These are phyloP conservation scores for Wickerhamiella spandovensis DNA, from an alignment of 805 yeast species.

Conservation along the genomic window DNA sequence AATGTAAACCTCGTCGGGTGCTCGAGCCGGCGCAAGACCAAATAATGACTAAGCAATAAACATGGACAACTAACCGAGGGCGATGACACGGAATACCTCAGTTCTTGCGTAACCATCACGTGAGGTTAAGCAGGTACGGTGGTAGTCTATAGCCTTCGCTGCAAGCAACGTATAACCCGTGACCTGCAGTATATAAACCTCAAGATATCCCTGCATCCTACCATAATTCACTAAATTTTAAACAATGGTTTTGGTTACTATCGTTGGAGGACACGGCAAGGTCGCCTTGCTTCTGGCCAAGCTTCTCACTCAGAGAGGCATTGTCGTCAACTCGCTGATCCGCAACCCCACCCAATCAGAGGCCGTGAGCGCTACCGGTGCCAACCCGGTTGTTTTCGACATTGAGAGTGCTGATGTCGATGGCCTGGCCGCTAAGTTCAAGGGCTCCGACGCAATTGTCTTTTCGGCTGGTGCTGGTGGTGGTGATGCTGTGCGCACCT, in stretches of 20 bases:
- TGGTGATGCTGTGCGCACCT: conserved; percentile 31
- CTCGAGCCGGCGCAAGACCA: no score
- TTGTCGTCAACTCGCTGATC: conserved; percentile 30
- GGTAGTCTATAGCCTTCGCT: not conserved
- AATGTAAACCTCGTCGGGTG: no score
- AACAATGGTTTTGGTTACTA: conserved; percentile 22
- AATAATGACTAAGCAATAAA: no score
- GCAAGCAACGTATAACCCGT: not conserved
- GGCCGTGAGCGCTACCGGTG: conserved; percentile 28
- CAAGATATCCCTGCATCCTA: not conserved
- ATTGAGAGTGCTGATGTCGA: conserved; percentile 24
- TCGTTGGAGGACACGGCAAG: conserved; percentile 52
- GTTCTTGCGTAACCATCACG: no score
- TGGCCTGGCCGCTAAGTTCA: conserved; percentile 28
- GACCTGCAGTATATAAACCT: not conserved
- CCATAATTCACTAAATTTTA: not conserved
- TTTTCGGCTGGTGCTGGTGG: conserved; percentile 56
- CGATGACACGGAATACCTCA: no score
- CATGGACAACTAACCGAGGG: no score
- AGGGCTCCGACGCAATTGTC: conserved; percentile 42
- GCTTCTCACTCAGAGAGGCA: conserved; percentile 21
- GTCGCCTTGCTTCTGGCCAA: conserved; percentile 37
- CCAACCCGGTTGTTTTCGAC: conserved; percentile 27
- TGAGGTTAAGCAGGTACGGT: not conserved
- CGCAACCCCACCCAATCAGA: conserved; percentile 34